Evolutionary conservation across 441 rosid species (phyloP), one percentile per base, ranked within the genome.

Genomic region (Erodium texanum): DNA sequence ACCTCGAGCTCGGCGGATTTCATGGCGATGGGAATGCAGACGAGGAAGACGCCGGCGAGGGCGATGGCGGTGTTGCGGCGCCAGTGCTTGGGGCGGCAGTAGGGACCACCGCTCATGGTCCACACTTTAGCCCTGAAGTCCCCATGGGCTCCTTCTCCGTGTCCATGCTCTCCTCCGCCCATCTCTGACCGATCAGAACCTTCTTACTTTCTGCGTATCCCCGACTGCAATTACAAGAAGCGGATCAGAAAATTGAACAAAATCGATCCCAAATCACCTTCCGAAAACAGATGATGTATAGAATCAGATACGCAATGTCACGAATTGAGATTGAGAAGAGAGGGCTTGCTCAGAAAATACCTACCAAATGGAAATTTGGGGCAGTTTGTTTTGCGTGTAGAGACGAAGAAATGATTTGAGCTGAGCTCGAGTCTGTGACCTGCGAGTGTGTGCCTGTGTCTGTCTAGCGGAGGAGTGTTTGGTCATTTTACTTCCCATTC

Each of bases 71-170:
- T 93, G 76, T 93, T 93, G 73, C 99, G 93, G 68, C 81, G 82
- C 99, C 99, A 93, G 84, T 93, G 96, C 74, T 91, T 91, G 41
- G 99, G 99, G 66, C 99, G 76, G 84, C 99, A 91, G 80, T 91
- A 41, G 20, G 99, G 93, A 15, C 99, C 97, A 45, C 99, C 99
- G 54, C 83, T 6, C 96, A 91, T 87, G 72, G 89, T 91, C 99
- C 99, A 93, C 10, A 93, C 99, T 77, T 94, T 94, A 32, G 70
- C 74, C 83, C 99, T 86, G 82, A 91, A 94, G 72, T 94, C 97
- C 59, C 87, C 89, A 32, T 81, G 83, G 29, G 70, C 72, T n/a
- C 83, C 90, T 67, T 79, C 92, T 34, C 90, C 94, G 62, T 84
- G 88, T 41, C 92, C 96, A 70, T 86, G 88, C 66, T 89, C 95